A percentile compares a stretch with the other conserved stretches of the same genome.
Conservation (phyloP, 225 moss, liverwort and hornwort genomes). For the Marchantia polymorpha region DNA sequence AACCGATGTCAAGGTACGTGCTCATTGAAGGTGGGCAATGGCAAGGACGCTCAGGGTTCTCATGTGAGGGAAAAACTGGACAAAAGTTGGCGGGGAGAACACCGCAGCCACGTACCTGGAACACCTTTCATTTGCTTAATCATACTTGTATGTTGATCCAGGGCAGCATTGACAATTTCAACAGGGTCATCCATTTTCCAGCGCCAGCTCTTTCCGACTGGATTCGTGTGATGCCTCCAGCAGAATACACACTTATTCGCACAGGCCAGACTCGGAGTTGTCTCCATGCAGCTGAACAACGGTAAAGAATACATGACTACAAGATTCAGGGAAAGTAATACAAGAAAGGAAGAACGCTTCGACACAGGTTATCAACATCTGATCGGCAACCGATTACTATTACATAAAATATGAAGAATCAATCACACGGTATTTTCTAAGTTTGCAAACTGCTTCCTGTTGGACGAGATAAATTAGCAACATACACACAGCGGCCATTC, state of each 20-base stretch:
- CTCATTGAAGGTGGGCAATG: background rate
- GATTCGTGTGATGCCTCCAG: constrained; percentile 99
- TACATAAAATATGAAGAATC: background rate
- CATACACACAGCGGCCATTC: background rate
- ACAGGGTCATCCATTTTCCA: constrained; percentile 99
- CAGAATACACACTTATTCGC: constrained; percentile 99
- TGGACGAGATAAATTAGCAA: too few relatives aligned
- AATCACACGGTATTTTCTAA: background rate
- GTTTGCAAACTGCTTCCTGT: background rate
- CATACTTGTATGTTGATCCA: constrained; percentile 88
- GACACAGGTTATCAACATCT: background rate
- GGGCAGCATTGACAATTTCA: constrained; percentile 86
- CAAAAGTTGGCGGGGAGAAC: background rate
- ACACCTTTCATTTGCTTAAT: constrained; percentile 99
- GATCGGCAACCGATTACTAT: background rate
- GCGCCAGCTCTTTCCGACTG: constrained; percentile 92
- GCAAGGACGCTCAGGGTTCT: background rate
- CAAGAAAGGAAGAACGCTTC: background rate
- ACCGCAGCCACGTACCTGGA: constrained; percentile 56
- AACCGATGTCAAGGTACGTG: background rate
- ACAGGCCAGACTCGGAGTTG: constrained; percentile 97
- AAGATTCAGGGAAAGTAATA: background rate
- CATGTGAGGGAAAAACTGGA: background rate
- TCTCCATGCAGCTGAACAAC: constrained; percentile 87
- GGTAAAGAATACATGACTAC: background rate